Conservation (phyloP, 257 asterid genomes). For the Vinca minor region DNA sequence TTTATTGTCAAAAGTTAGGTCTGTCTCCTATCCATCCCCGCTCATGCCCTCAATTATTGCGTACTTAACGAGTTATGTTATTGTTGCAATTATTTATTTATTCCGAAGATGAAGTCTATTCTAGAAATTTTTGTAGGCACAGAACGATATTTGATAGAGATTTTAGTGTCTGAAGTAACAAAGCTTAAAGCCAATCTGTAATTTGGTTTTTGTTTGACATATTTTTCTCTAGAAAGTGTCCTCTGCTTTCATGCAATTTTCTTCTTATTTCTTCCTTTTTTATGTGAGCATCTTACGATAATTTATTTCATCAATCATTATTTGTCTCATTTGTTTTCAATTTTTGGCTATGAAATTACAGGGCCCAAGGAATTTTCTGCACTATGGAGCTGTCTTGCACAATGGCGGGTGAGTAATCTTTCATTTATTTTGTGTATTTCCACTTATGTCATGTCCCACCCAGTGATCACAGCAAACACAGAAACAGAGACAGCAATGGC, state of each 20-base stretch:
- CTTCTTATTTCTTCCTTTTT: neutral
- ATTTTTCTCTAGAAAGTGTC: neutral
- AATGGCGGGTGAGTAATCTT: slow-evolving; percentile 60
- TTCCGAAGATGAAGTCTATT: neutral
- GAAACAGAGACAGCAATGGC: too few species aligned
- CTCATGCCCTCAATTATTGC: too few species aligned
- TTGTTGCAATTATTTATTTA: too few species aligned
- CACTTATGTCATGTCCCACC: neutral
- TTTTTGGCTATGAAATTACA: slow-evolving; percentile 17
- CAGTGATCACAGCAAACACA: too few species aligned
- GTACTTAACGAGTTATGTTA: too few species aligned
- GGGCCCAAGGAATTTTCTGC: slow-evolving; percentile 77
- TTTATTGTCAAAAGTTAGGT: too few species aligned
- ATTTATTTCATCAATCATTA: neutral
- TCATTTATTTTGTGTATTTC: neutral
- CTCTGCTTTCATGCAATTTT: neutral
- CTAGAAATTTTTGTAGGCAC: neutral
- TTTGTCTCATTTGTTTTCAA: slow-evolving; percentile 2
- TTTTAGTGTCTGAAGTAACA: neutral
- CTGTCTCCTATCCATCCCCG: too few species aligned
- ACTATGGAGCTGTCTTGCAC: slow-evolving; percentile 74
- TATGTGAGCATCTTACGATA: neutral
- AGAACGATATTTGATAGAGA: neutral
- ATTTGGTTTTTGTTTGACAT: neutral
- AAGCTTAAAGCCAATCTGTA: neutral